Base-by-base conservation (phyloP, 169 alveolate species). In the Cryptosporidium xiaoi region DNA sequence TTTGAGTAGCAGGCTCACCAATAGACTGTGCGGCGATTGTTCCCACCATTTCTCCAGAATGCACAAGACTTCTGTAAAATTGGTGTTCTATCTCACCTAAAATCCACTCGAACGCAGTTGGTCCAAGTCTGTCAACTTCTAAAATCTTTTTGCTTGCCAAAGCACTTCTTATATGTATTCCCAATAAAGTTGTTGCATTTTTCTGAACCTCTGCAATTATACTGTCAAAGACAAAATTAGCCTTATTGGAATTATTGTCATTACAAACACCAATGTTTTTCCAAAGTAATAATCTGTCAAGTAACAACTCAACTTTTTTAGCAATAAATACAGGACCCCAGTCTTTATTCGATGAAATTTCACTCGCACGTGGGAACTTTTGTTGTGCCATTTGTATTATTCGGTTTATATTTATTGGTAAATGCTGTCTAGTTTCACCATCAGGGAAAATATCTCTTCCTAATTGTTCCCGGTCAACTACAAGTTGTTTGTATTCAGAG, bases 1-100 rank as follows among this genome's bases (percentile, higher is more conserved):
- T 99, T 92, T 99, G 99, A 15, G 99, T 99, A 5, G 99, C 99
- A 20, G 99, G 99, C 85, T 99, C 99, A 64, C 99, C 99, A 34
- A 99, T 97, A n/a, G 99, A 96, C 92, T 99, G 99, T 4, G 99
- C 99, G 4, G 99, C 99, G 27, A 98, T 95, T 29, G 99, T 97
- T 1, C 99, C 99, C 33, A 98, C 99, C 93, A 98, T 96, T 77
- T 99, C 99, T 31, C 99, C 99, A 18, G 99, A 98, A 87, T 97
- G 98, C 18, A 97, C 99, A 48, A 97, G 93, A 7, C 99, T 95
- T 82, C 96, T 94, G 53, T 95, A 94, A 90, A 98, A 98, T 85
- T 95, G 96, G 12, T 97, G 95, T 83, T 96, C 96, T 65, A 99
- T 97, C 93, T 99, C 99, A 50, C 99, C 99, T 53, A 97, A 90